phyloP scores from a whole-genome alignment of 371 early-diverging fungal genomes.

The Choanephora cucurbitarum region DNA sequence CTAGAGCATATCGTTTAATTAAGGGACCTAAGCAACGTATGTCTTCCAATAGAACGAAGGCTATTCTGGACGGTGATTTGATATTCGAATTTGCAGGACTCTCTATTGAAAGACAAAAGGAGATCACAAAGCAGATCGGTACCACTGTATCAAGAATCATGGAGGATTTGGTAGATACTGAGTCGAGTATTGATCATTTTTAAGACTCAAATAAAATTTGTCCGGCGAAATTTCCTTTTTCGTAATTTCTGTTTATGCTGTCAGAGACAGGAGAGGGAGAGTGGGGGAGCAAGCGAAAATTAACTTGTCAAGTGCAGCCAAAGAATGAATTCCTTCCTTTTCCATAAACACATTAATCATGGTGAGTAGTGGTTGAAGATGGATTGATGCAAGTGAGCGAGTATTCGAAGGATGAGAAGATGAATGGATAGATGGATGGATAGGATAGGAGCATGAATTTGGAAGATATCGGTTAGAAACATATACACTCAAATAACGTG shows the following conservation, averaged over 20 bases:
- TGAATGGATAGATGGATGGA: conserved; percentile 18
- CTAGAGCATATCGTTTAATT: conserved; percentile 73
- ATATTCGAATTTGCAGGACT: conserved; percentile 74
- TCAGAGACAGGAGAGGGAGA: too few species aligned
- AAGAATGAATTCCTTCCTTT: conserved; percentile 3
- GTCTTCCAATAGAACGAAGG: conserved; percentile 65
- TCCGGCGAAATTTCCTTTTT: not conserved
- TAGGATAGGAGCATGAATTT: not conserved
- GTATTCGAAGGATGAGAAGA: conserved; percentile 3
- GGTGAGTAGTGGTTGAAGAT: conserved; percentile 1
- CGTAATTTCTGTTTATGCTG: not conserved
- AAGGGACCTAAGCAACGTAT: conserved; percentile 65
- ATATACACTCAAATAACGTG: not conserved
- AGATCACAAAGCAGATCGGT: conserved; percentile 89
- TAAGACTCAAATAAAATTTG: conserved; percentile 37
- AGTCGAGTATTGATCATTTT: conserved; percentile 73
- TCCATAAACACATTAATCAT: conserved; percentile 11
- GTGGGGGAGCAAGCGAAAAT: not conserved
- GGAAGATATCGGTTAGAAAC: not conserved
- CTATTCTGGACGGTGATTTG: conserved; percentile 86
- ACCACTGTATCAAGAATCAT: conserved; percentile 79
- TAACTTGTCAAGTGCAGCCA: not conserved
- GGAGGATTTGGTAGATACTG: conserved; percentile 80
- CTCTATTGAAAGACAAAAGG: conserved; percentile 72
- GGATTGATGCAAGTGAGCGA: not conserved